Percentiles rank a stretch among this genome's conserved stretches.
These are phyloP conservation scores for Inga leiocalycina DNA, from an alignment of 306 rosid species.

Conservation along the genomic window DNA sequence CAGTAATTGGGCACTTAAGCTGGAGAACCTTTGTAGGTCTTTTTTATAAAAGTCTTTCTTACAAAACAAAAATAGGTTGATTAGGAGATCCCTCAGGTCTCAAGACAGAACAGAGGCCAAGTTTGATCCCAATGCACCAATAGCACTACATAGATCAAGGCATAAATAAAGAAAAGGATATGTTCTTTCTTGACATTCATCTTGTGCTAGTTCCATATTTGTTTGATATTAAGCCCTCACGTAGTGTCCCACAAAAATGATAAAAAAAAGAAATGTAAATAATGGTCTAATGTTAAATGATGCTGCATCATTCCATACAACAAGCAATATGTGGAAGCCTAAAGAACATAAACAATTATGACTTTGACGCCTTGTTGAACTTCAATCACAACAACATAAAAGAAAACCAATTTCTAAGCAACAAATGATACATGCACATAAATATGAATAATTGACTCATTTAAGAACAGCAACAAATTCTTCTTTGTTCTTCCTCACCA, in stretches of 20 bases:
- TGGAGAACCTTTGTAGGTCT: neutral
- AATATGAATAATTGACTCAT: neutral
- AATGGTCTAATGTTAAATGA: neutral
- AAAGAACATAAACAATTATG: neutral
- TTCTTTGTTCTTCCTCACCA: neutral
- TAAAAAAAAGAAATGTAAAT: neutral
- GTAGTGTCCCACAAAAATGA: neutral
- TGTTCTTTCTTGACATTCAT: neutral
- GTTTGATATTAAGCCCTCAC: neutral
- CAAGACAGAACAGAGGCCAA: constrained; percentile 5
- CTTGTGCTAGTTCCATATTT: neutral
- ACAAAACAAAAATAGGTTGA: neutral
- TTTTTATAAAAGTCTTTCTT: neutral
- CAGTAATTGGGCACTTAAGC: neutral
- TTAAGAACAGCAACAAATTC: neutral
- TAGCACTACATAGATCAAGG: constrained; percentile 6
- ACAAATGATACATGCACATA: neutral
- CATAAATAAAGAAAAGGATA: constrained; percentile 6
- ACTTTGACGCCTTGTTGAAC: neutral
- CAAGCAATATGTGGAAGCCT: neutral
- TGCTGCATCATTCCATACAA: neutral
- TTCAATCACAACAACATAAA: neutral
- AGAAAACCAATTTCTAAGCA: neutral
- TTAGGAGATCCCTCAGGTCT: constrained; percentile 5
- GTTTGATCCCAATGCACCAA: constrained; percentile 14